Evolutionary conservation across 176 grass and related monocot genomes (phyloP).

Genomic region (Poa pratensis): DNA sequence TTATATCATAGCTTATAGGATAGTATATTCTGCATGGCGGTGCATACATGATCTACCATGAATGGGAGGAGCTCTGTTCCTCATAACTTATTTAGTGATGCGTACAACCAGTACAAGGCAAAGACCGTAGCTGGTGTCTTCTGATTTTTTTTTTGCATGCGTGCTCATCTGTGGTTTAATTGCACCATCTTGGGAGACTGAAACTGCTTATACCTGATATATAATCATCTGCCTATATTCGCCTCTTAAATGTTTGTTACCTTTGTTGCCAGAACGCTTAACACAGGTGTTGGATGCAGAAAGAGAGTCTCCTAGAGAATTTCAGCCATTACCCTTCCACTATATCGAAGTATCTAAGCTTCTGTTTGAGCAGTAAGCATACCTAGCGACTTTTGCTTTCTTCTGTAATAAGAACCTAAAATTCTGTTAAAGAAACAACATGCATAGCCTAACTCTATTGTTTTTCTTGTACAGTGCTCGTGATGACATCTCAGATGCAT

Average conservation of each 20-base stretch:
- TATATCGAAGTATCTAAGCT: conserved; percentile 94
- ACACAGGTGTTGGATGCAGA: conserved; percentile 87
- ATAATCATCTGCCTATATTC: not conserved
- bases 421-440: not conserved
- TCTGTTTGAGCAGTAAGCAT: conserved; percentile 86
- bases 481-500: conserved; percentile 90
- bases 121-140: not conserved
- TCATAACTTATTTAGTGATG: not conserved
- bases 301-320: conserved; percentile 94
- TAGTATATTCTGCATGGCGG: not conserved
- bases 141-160: not conserved
- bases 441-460: not conserved
- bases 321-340: conserved; percentile 91
- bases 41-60: not conserved
- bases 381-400: not conserved
- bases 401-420: not conserved
- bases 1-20: not conserved
- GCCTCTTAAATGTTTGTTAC: not conserved
- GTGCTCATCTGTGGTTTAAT: too few species aligned
- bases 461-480: conserved; percentile 57
- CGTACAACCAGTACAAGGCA: not conserved
- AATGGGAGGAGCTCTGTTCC: not conserved
- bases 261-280: conserved; percentile 68
- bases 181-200: not conserved
- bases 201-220: too few species aligned